These are phyloP conservation scores for Magnusiomyces ingens DNA, from an alignment of 1,139 yeast species.

Conservation along the genomic window DNA sequence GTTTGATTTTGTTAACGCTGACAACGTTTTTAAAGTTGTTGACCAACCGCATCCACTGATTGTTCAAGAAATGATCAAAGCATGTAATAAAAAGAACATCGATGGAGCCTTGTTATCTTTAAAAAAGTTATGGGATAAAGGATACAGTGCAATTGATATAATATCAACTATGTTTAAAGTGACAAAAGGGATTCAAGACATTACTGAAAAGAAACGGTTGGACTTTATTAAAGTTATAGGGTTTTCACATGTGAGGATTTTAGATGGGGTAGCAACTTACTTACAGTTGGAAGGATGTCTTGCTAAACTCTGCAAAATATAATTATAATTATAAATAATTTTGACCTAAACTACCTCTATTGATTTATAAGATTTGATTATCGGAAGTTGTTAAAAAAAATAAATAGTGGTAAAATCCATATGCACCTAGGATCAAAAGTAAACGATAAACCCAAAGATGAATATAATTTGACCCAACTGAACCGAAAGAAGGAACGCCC, in stretches of 20 bases:
- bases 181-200: conserved; percentile 60
- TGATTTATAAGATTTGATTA: background rate
- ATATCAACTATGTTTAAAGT: conserved; percentile 87
- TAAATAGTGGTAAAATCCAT: conserved; percentile 30
- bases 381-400: background rate
- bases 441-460: conserved; percentile 36
- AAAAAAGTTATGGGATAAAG: conserved; percentile 73
- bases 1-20: conserved; percentile 80
- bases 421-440: conserved; percentile 41
- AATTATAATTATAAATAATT: background rate
- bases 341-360: background rate
- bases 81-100: conserved; percentile 45
- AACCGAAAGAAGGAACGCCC: conserved; percentile 58
- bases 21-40: conserved; percentile 89
- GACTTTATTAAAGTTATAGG: conserved; percentile 84
- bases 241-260: conserved; percentile 79
- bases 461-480: conserved; percentile 17
- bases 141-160: conserved; percentile 90
- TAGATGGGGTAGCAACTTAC: conserved; percentile 88
- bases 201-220: conserved; percentile 60
- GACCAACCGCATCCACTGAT: conserved; percentile 95
- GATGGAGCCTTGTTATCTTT: conserved; percentile 66
- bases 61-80: conserved; percentile 65
- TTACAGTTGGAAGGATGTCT: conserved; percentile 80
- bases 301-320: conserved; percentile 45